phyloP scores from a whole-genome alignment of 2,329 filamentous ascomycete species.

The Epichloe festucae region DNA sequence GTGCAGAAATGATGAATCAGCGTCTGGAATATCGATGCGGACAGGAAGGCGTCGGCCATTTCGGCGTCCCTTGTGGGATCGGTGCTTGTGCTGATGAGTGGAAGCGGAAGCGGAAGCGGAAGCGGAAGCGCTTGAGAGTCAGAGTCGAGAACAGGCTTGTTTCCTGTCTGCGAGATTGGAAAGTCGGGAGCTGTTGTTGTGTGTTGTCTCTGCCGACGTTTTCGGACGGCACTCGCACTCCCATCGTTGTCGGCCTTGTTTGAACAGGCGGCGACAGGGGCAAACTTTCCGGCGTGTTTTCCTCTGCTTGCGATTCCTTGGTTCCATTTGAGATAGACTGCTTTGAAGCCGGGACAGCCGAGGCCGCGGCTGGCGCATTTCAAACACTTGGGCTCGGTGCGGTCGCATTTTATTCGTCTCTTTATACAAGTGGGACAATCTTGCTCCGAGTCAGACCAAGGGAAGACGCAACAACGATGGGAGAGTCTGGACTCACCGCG shows the following conservation, averaged over 20 bases:
- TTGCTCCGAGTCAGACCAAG: background rate
- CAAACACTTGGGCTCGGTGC: slow-evolving; percentile 9
- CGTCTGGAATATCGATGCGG: slow-evolving; percentile 6
- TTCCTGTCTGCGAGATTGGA: background rate
- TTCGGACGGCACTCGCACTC: background rate
- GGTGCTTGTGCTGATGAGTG: background rate
- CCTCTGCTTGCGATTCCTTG: slow-evolving; percentile 13
- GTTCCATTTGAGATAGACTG: slow-evolving; percentile 9
- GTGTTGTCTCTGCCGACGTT: background rate
- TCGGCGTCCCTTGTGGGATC: background rate
- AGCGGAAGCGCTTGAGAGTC: background rate
- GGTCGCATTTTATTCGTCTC: slow-evolving; percentile 11
- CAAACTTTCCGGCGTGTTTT: slow-evolving; percentile 7
- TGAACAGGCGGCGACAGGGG: slow-evolving; percentile 2
- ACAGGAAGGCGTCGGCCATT: background rate
- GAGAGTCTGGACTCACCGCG: slow-evolving; percentile 4
- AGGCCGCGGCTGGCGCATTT: slow-evolving; percentile 11
- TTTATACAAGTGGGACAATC: slow-evolving; percentile 10
- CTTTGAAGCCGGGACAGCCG: slow-evolving; percentile 9
- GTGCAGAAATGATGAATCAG: slow-evolving; percentile 10
- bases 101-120: background rate
- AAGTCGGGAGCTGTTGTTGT: background rate
- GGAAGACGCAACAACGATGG: background rate
- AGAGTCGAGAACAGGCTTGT: background rate
- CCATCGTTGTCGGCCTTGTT: background rate